A percentile compares a stretch with the other conserved stretches of the same genome.
Evolutionary conservation across 768 basidiomycete genomes (phyloP).

Genomic region (Boletus reticuloceps): DNA sequence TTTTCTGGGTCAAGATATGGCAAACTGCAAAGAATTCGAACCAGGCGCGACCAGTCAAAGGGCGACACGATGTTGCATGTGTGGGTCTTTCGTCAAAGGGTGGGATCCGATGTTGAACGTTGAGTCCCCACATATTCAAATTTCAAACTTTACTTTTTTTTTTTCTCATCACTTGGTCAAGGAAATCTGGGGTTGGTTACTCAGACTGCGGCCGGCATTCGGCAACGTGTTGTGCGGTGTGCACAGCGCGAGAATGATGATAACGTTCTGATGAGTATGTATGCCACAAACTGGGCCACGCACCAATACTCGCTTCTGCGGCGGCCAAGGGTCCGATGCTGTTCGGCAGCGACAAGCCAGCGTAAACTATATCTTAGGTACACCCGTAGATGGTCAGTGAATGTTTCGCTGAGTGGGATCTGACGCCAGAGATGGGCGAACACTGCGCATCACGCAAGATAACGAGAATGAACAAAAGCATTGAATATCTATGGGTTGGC

Average conservation of each 20-base stretch:
- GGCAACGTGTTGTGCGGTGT: neutral
- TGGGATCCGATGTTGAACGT: neutral
- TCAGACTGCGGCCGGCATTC: neutral
- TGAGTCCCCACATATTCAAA: neutral
- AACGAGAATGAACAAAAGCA: conserved; percentile 2
- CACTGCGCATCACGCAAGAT: neutral
- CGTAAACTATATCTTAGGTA: too few species aligned
- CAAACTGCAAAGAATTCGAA: neutral
- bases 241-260: neutral
- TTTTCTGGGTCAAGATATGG: neutral
- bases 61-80: neutral
- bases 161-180: neutral
- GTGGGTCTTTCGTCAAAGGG: neutral
- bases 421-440: neutral
- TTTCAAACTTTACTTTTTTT: conserved; percentile 1
- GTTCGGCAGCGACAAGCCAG: neutral
- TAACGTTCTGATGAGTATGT: neutral
- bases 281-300: neutral
- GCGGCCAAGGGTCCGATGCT: neutral
- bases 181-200: neutral
- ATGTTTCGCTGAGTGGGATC: conserved; percentile 7
- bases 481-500: neutral
- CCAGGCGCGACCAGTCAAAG: neutral
- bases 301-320: neutral
- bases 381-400: neutral